Percentiles rank a stretch among this genome's conserved stretches.
Evolutionary conservation across 306 rosid species (phyloP).

Genomic region (Lathyrus oleraceus): DNA sequence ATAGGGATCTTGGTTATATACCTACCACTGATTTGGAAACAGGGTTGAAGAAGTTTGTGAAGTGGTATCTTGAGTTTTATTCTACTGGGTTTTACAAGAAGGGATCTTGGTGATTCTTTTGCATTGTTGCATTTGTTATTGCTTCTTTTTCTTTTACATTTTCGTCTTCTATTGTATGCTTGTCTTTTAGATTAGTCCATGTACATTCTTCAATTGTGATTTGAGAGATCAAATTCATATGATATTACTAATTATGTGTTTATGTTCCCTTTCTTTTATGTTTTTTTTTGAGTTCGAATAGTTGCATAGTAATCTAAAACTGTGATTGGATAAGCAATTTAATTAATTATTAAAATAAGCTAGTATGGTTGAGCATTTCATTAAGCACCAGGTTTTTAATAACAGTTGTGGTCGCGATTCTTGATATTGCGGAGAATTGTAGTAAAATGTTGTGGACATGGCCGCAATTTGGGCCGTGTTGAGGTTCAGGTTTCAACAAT

Average conservation of each 20-base stretch:
- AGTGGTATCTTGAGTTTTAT: slow-evolving; percentile 68
- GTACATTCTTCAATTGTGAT: slow-evolving; percentile 65
- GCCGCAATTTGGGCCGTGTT: not conserved
- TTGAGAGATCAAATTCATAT: slow-evolving; percentile 50
- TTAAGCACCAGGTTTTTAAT: not conserved
- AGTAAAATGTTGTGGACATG: not conserved
- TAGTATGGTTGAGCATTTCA: not conserved
- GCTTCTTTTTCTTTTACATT: slow-evolving; percentile 22
- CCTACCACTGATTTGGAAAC: slow-evolving; percentile 75
- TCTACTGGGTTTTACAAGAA: slow-evolving; percentile 51
- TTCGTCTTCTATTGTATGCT: slow-evolving; percentile 39
- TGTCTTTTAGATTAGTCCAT: slow-evolving; percentile 47
- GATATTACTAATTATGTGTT: slow-evolving; percentile 45
- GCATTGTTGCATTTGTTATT: slow-evolving; percentile 20
- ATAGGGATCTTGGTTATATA: slow-evolving; percentile 65
- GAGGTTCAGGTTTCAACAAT: not conserved
- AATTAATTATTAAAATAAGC: not conserved
- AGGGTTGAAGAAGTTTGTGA: slow-evolving; percentile 78
- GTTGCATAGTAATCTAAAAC: not conserved
- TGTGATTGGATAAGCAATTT: not conserved
- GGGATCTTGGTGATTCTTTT: slow-evolving; percentile 60
- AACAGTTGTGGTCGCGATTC: not conserved
- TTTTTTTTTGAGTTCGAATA: slow-evolving; percentile 7
- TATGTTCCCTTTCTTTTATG: slow-evolving; percentile 29
- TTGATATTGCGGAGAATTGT: not conserved